These are phyloP conservation scores for Ramichloridium luteum DNA, from an alignment of 2,329 filamentous ascomycete species.

Conservation along the genomic window DNA sequence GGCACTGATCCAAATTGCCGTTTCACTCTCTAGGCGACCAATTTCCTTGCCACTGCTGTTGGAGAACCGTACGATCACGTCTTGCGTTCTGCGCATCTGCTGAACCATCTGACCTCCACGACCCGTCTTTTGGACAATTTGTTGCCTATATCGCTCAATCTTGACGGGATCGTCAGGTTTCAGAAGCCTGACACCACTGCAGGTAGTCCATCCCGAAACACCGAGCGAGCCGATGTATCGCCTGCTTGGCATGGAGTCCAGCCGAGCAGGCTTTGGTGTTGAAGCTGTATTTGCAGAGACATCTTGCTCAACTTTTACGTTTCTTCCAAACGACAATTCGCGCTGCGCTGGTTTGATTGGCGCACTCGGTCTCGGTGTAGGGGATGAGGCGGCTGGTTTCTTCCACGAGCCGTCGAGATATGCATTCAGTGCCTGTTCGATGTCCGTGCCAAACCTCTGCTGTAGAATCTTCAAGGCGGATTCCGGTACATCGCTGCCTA, in stretches of 20 bases:
- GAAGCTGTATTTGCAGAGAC: not conserved
- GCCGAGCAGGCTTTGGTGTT: constrained; percentile 8
- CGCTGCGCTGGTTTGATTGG: constrained; percentile 7
- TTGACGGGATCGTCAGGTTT: constrained; percentile 71
- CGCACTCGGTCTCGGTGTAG: constrained; percentile 10
- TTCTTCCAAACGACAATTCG: constrained; percentile 5
- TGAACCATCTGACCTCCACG: constrained; percentile 32
- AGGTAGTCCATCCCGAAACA: constrained; percentile 81
- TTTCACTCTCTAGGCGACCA: constrained; percentile 74
- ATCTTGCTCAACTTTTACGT: not conserved
- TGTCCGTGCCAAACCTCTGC: constrained; percentile 38
- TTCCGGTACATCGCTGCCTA: constrained; percentile 40
- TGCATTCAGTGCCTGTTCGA: constrained; percentile 51
- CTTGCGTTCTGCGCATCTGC: constrained; percentile 54
- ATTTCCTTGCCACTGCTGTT: constrained; percentile 69
- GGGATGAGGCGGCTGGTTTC: constrained; percentile 15
- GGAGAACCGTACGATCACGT: constrained; percentile 86
- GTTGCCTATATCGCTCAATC: constrained; percentile 75
- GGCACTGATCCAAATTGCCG: constrained; percentile 81
- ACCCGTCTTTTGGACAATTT: constrained; percentile 37
- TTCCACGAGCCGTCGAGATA: constrained; percentile 54
- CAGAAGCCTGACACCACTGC: constrained; percentile 62
- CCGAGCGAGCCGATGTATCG: constrained; percentile 89
- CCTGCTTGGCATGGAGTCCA: constrained; percentile 38
- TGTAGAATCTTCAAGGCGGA: constrained; percentile 38